Conservation (phyloP, 768 basidiomycete species). For the Collybia sordida region DNA sequence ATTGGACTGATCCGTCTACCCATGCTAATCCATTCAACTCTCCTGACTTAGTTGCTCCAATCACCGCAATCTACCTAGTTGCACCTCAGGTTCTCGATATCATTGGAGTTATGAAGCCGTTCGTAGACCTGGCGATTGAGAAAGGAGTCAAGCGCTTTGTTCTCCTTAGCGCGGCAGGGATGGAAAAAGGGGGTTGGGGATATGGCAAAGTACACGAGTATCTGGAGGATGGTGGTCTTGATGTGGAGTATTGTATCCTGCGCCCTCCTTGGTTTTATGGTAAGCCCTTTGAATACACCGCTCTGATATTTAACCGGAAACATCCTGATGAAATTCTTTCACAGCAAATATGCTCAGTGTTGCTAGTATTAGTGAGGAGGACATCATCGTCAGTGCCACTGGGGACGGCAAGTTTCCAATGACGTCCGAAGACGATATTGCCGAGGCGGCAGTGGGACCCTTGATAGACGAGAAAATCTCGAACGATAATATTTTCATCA, state of each 20-base stretch:
- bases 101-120: constrained; percentile 19
- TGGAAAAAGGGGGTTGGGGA: constrained; percentile 12
- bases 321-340: neutral
- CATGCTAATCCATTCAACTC: neutral
- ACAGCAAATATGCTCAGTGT: neutral
- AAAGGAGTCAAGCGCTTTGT: constrained; percentile 33
- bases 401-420: constrained; percentile 20
- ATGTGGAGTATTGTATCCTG: constrained; percentile 11
- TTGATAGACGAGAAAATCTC: constrained; percentile 18
- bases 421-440: constrained; percentile 27
- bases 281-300: constrained; percentile 8
- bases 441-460: constrained; percentile 23
- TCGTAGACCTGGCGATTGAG: constrained; percentile 27
- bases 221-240: constrained; percentile 5
- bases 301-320: neutral
- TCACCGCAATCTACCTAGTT: constrained; percentile 16
- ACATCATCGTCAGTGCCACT: constrained; percentile 18
- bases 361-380: constrained; percentile 7
- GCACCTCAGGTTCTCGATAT: constrained; percentile 15
- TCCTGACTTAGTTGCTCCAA: neutral
- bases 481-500: constrained; percentile 14
- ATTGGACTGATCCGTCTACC: no score
- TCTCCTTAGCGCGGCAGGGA: constrained; percentile 20
- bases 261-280: constrained; percentile 32
- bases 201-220: constrained; percentile 28